phyloP scores from a whole-genome alignment of 768 basidiomycete genomes.

The Thelephora aurantiotincta region DNA sequence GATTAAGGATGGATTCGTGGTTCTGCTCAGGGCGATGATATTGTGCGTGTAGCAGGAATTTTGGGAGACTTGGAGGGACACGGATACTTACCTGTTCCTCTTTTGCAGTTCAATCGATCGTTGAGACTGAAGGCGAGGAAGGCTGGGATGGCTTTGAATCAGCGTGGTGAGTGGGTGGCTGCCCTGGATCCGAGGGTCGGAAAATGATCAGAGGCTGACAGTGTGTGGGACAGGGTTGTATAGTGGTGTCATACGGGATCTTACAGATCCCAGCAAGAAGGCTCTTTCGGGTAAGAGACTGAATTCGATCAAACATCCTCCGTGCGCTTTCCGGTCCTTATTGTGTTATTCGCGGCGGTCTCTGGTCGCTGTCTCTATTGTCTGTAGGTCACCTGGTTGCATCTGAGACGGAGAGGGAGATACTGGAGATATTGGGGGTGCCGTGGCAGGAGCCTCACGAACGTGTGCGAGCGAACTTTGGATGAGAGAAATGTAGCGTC shows the following conservation, averaged over 20 bases:
- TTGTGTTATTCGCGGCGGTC: not conserved
- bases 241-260: conserved; percentile 57
- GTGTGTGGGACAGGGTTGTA: conserved; percentile 31
- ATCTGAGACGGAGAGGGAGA: conserved; percentile 76
- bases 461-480: conserved; percentile 31
- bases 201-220: too few species aligned
- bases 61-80: not conserved
- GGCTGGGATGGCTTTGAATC: conserved; percentile 78
- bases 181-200: too few species aligned
- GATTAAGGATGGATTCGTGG: not conserved
- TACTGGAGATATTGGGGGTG: conserved; percentile 64
- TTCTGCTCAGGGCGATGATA: conserved; percentile 64
- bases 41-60: conserved; percentile 34
- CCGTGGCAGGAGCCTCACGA: conserved; percentile 79
- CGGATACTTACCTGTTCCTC: not conserved
- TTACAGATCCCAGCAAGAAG: conserved; percentile 45
- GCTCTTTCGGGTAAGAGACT: conserved; percentile 36
- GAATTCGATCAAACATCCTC: not conserved
- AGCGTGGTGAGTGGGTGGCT: conserved; percentile 28
- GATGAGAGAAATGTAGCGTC: not conserved
- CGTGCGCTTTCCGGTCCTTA: not conserved
- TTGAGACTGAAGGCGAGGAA: conserved; percentile 74
- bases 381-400: conserved; percentile 51
- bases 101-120: conserved; percentile 70
- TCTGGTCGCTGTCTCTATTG: not conserved